Percentiles rank a stretch among this genome's conserved stretches.
Evolutionary conservation across 2,329 filamentous ascomycete genomes (phyloP).

Genomic region (Scedosporium boydii): DNA sequence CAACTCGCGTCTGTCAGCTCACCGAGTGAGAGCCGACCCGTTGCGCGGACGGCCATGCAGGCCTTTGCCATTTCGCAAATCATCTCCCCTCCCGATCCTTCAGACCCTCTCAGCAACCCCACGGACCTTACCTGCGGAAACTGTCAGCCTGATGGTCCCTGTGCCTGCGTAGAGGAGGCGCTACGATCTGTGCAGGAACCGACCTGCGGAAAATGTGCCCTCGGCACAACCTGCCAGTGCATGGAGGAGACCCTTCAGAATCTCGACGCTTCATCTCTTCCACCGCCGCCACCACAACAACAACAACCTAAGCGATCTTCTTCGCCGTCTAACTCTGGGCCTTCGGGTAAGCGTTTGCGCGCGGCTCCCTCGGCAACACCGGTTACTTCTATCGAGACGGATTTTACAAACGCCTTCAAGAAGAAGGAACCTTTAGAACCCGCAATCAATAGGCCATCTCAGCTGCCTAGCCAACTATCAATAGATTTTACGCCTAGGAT

Average conservation of each 20-base stretch:
- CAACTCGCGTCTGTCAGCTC: neutral
- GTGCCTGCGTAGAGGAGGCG: constrained; percentile 51
- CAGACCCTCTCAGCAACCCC: constrained; percentile 19
- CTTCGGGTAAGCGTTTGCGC: constrained; percentile 47
- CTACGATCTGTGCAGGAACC: constrained; percentile 34
- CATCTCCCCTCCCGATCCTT: constrained; percentile 41
- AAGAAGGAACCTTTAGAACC: neutral
- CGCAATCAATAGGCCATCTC: neutral
- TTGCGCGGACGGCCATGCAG: constrained; percentile 18
- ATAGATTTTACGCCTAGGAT: constrained; percentile 8
- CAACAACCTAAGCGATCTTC: constrained; percentile 37
- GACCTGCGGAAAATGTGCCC: constrained; percentile 58
- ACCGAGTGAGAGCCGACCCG: neutral
- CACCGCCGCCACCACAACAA: constrained; percentile 24
- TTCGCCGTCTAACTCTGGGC: constrained; percentile 31
- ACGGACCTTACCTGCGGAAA: constrained; percentile 42
- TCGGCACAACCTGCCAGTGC: constrained; percentile 55
- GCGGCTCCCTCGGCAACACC: constrained; percentile 17
- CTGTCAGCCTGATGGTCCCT: constrained; percentile 42
- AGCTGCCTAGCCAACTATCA: constrained; percentile 6
- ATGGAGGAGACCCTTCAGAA: constrained; percentile 39
- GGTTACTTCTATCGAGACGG: constrained; percentile 3
- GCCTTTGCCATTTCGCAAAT: constrained; percentile 49
- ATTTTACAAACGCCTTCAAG: constrained; percentile 6
- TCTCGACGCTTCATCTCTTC: constrained; percentile 35